Percentiles rank a stretch among this genome's conserved stretches.
Conservation (phyloP, 2,329 filamentous ascomycete species). For the Trichophaea hybrida region DNA sequence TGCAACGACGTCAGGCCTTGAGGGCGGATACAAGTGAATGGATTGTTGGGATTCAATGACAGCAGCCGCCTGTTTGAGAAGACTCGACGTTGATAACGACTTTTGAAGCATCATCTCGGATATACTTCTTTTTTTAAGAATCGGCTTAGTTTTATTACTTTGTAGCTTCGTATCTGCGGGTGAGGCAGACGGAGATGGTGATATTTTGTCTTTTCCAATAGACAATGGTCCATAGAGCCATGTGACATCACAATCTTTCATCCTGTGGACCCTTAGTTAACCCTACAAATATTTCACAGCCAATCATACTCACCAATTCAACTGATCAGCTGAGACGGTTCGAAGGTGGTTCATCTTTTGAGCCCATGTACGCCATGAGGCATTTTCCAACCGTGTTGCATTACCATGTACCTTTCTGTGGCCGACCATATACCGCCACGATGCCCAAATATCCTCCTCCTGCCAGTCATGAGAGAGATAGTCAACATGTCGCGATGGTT, state of each 20-base stretch:
- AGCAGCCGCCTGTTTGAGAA: slow-evolving; percentile 77
- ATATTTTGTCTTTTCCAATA: slow-evolving; percentile 41
- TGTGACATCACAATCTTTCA: slow-evolving; percentile 93
- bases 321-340: slow-evolving; percentile 76
- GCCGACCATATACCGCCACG: slow-evolving; percentile 83
- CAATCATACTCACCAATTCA: slow-evolving; percentile 60
- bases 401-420: slow-evolving; percentile 68
- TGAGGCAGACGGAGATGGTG: slow-evolving; percentile 33
- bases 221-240: slow-evolving; percentile 94
- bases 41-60: slow-evolving; percentile 72
- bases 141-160: slow-evolving; percentile 68
- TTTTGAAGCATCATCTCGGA: slow-evolving; percentile 88
- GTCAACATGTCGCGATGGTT: slow-evolving; percentile 63
- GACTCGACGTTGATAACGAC: slow-evolving; percentile 73
- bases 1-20: background rate
- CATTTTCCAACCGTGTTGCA: slow-evolving; percentile 74
- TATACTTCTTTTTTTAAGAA: slow-evolving; percentile 91
- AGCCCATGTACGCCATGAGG: slow-evolving; percentile 93
- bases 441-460: slow-evolving; percentile 94
- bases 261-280: slow-evolving; percentile 39
- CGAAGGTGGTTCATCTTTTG: slow-evolving; percentile 77
- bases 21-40: background rate
- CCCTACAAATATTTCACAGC: background rate
- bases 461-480: slow-evolving; percentile 87
- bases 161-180: slow-evolving; percentile 46